Base-by-base conservation (phyloP, 2,329 filamentous ascomycete genomes). In the Sphaerulina musiva region DNA sequence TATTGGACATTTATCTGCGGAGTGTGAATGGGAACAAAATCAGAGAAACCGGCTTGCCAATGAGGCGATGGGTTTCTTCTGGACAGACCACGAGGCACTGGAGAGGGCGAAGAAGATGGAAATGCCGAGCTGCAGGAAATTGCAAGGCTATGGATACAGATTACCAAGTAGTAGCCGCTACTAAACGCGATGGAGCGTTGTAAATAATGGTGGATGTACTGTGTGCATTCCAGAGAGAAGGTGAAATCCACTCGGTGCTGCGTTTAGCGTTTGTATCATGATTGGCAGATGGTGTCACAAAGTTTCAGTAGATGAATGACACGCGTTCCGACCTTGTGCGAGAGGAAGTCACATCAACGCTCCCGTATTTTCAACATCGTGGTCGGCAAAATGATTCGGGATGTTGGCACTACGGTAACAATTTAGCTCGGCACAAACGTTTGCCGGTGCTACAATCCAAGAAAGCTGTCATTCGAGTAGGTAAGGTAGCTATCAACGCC, bases 51-150 rank as follows among this genome's bases (percentile, higher is more conserved):
- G 83, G 59, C 76, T 90, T 71, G 76, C 84, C 58, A 83, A 95
- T 59, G 85, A 88, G 46, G 90, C 91, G 0, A 83, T 87, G 63
- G 91, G 91, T 3, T 95, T 90, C 86, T 89, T 95, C 67, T 90
- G 83, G 70, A 82, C 84, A 52, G 89, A 96, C 65, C 78, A 83
- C 49, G 84, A 85, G 58, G 90, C 89, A 76, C 82, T 95, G 82
- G 80, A 84, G 57, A 72, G 82, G 55, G 91, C 91, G 31, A 74
- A 78, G 56, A 73, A 73, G 20, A 78, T 85, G 77, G 74, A 80
- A 44, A 78, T 83, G 75, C 77, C 76, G 68, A 79, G 74, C 62
- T 87, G 84, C 69, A 73, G 73, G 63, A 76, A 75, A 59, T 66
- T 86, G 62, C 73, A 79, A 51, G 72, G 75, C 45, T 66, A 82